Evolutionary conservation across 2,329 filamentous ascomycete genomes (phyloP).

Genomic region (Aspergillus glaucus): DNA sequence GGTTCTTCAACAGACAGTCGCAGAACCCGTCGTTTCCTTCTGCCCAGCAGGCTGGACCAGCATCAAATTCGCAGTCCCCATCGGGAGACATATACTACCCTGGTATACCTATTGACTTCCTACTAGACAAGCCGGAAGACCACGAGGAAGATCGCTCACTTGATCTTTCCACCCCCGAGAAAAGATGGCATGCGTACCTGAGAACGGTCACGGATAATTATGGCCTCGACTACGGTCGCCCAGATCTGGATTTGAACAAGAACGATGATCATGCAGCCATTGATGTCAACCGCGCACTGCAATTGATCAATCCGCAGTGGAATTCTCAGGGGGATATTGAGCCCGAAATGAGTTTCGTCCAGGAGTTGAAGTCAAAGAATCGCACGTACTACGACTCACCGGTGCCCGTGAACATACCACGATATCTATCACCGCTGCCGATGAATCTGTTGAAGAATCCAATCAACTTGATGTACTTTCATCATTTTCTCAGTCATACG

Average conservation of each 20-base stretch:
- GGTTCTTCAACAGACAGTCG: neutral
- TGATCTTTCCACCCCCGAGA: constrained; percentile 15
- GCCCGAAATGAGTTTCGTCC: constrained; percentile 26
- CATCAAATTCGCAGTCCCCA: neutral
- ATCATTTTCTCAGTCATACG: constrained; percentile 73
- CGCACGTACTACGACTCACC: constrained; percentile 65
- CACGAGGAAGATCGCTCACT: constrained; percentile 2
- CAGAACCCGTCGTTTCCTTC: neutral
- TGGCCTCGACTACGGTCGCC: constrained; percentile 64
- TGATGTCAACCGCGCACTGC: constrained; percentile 40
- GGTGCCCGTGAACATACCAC: constrained; percentile 58
- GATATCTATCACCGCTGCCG: constrained; percentile 52
- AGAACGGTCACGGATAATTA: constrained; percentile 44
- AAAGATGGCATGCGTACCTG: constrained; percentile 27
- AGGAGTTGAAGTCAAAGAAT: constrained; percentile 41
- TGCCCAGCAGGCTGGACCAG: neutral
- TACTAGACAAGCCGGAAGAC: constrained; percentile 4
- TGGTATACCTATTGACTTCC: neutral
- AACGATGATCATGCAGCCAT: constrained; percentile 68
- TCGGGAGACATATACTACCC: neutral
- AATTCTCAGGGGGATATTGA: constrained; percentile 5
- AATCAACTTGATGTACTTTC: constrained; percentile 73
- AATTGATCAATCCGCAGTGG: constrained; percentile 17
- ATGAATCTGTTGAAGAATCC: constrained; percentile 59
- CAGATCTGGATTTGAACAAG: constrained; percentile 62